phyloP scores from a whole-genome alignment of 148 eudicot genomes.

The Rhododendron simsii region DNA sequence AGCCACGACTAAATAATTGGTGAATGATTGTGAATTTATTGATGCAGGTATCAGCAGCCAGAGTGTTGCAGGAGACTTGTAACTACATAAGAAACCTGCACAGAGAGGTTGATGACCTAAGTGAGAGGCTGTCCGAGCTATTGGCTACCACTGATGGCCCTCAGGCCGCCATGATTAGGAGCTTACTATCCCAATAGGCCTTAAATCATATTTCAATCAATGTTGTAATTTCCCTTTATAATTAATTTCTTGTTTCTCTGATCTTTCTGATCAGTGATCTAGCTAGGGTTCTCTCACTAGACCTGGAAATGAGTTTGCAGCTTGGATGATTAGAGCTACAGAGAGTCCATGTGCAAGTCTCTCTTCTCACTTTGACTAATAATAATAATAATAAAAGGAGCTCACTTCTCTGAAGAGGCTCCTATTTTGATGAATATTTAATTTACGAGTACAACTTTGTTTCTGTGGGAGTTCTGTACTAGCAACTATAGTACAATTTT shows the following conservation, averaged over 20 bases:
- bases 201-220: too few species aligned
- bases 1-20: not conserved
- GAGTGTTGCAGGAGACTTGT: conserved; percentile 45
- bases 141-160: conserved; percentile 32
- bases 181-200: conserved; percentile 33
- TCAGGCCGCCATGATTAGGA: conserved; percentile 45
- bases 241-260: not conserved
- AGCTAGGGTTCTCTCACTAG: conserved; percentile 7
- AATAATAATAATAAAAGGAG: conserved; percentile 5
- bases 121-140: conserved; percentile 40
- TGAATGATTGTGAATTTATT: not conserved
- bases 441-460: not conserved
- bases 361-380: not conserved
- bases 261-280: not conserved
- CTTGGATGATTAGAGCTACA: conserved; percentile 4
- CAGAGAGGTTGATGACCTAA: conserved; percentile 40
- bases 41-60: conserved; percentile 35
- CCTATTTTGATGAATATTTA: not conserved
- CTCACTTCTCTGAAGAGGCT: not conserved
- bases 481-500: not conserved
- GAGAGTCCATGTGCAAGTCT: not conserved
- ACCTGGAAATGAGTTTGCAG: not conserved
- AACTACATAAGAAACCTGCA: conserved; percentile 41
- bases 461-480: not conserved
- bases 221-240: not conserved